A percentile compares a stretch with the other conserved stretches of the same genome.
Conservation (phyloP, 345 rosid genomes). For the Eutrema japonicum region DNA sequence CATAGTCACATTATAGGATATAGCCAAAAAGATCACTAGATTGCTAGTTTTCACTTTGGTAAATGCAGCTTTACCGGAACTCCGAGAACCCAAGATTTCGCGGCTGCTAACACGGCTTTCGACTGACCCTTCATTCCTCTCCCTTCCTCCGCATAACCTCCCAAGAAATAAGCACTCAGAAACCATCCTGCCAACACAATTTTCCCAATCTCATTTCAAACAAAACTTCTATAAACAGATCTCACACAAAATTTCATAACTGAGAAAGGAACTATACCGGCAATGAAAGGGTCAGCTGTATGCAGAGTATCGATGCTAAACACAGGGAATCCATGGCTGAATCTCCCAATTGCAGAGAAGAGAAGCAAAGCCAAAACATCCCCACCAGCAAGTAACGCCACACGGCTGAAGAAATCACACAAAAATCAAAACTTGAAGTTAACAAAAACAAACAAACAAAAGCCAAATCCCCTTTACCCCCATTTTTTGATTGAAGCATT, state of each 20-base stretch:
- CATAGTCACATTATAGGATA: not conserved
- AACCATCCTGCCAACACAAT: constrained; percentile 71
- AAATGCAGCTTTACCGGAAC: constrained; percentile 64
- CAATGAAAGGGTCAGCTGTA: constrained; percentile 94
- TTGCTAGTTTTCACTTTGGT: constrained; percentile 5
- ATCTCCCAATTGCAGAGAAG: constrained; percentile 90
- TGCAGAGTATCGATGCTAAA: constrained; percentile 69
- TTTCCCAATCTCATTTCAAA: not conserved
- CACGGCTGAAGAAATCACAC: constrained; percentile 52
- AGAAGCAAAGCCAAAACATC: constrained; percentile 80
- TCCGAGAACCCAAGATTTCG: constrained; percentile 85
- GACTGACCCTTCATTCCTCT: constrained; percentile 80
- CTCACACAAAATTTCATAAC: not conserved
- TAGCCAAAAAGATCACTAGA: not conserved
- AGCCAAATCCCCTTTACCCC: constrained; percentile 54
- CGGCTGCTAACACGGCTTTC: constrained; percentile 69
- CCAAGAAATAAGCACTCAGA: constrained; percentile 90
- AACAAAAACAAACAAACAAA: not conserved
- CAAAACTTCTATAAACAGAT: constrained; percentile 10
- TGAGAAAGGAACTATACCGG: constrained; percentile 53
- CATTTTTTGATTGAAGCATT: constrained; percentile 64
- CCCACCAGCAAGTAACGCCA: constrained; percentile 85
- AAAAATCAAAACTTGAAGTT: not conserved
- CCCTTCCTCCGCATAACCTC: constrained; percentile 84
- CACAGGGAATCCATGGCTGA: constrained; percentile 78